Conservation (phyloP, 768 basidiomycete species). For the Heimioporus sp. region DNA sequence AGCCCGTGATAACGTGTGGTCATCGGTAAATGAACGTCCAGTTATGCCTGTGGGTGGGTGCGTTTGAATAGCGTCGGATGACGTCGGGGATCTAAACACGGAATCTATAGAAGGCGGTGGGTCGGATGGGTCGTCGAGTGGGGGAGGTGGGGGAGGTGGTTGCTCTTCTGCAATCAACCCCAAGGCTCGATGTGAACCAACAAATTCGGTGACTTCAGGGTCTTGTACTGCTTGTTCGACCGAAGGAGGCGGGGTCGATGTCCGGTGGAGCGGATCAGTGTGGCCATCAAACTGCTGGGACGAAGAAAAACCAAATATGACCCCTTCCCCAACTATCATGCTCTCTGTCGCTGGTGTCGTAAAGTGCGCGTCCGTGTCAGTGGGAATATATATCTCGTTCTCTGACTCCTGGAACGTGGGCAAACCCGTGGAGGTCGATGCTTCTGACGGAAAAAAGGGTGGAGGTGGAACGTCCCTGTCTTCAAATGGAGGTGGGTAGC, state of each 20-base stretch:
- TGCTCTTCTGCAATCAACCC: constrained; percentile 52
- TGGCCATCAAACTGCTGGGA: constrained; percentile 83
- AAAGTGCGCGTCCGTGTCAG: constrained; percentile 36
- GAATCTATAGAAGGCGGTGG: constrained; percentile 89
- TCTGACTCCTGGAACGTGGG: constrained; percentile 84
- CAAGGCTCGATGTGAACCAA: constrained; percentile 58
- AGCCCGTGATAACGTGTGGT: constrained; percentile 34
- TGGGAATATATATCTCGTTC: constrained; percentile 67
- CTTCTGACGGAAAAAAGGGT: constrained; percentile 49
- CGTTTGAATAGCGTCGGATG: constrained; percentile 14
- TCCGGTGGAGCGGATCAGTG: constrained; percentile 60
- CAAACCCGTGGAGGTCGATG: constrained; percentile 56
- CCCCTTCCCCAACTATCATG: constrained; percentile 69
- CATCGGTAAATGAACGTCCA: constrained; percentile 28
- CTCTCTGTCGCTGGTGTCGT: constrained; percentile 30
- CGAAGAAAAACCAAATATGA: constrained; percentile 67
- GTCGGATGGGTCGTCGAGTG: constrained; percentile 84
- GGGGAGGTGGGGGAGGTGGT: constrained; percentile 77
- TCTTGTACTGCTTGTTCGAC: constrained; percentile 74
- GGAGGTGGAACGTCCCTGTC: constrained; percentile 82
- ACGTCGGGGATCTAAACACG: constrained; percentile 50
- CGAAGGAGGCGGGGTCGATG: constrained; percentile 71
- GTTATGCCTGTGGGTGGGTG: constrained; percentile 30
- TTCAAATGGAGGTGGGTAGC: constrained; percentile 76
- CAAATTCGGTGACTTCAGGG: constrained; percentile 65